Evolutionary conservation across 805 yeast genomes (phyloP).

Genomic region (Suhomyces sp.): DNA sequence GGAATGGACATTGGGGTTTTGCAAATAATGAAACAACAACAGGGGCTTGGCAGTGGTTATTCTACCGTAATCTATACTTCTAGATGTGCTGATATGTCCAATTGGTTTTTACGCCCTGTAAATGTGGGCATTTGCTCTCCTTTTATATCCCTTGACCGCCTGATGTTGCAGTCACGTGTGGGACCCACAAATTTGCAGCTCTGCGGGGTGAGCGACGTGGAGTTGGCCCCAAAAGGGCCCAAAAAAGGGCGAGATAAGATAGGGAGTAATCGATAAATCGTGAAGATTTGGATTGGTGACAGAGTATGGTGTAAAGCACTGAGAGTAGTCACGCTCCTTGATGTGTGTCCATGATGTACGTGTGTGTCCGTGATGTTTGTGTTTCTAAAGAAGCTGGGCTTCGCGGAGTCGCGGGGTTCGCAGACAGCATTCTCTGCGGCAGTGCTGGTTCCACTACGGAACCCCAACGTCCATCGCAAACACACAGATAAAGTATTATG

Average conservation of each 20-base stretch:
- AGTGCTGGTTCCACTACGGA: not conserved
- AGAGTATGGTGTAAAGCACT: not conserved
- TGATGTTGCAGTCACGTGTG: slow-evolving; percentile 1
- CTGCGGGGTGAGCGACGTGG: not conserved
- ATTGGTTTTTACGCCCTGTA: not conserved
- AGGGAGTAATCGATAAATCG: not conserved
- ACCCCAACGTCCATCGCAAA: not conserved
- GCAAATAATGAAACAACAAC: not conserved
- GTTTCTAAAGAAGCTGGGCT: not conserved
- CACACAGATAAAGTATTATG: not conserved
- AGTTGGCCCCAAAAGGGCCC: not conserved
- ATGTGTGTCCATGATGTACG: not conserved
- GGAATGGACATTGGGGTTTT: not conserved
- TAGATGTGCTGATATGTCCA: not conserved
- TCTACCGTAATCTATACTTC: not conserved
- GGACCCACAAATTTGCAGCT: not conserved
- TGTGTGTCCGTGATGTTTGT: not conserved
- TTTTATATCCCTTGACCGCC: not conserved
- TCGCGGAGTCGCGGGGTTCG: slow-evolving; percentile 1
- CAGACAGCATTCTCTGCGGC: not conserved
- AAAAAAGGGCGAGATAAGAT: not conserved
- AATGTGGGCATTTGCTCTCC: slow-evolving; percentile 1
- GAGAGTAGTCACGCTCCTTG: not conserved
- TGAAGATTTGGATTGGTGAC: not conserved
- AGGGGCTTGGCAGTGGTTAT: not conserved